These are phyloP conservation scores for Russula earlei DNA, from an alignment of 768 basidiomycete genomes.

Conservation along the genomic window DNA sequence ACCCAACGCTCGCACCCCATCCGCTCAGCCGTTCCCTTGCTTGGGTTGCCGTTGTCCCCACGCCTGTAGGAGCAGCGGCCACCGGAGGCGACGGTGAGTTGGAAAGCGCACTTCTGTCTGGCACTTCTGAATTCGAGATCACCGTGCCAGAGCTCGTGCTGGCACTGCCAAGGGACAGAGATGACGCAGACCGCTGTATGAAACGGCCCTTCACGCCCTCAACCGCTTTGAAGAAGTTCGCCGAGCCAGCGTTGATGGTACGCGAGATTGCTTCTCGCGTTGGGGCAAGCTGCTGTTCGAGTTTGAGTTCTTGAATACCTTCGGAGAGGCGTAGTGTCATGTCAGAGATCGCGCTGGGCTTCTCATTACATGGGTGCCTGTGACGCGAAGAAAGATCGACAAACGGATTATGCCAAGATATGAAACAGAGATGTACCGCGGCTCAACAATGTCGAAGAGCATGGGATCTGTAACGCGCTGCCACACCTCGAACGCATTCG, in stretches of 20 bases:
- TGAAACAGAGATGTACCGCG: slow-evolving; percentile 44
- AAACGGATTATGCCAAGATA: not conserved
- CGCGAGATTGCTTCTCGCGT: slow-evolving; percentile 81
- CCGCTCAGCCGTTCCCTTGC: slow-evolving; percentile 16
- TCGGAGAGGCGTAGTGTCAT: slow-evolving; percentile 87
- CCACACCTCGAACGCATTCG: slow-evolving; percentile 87
- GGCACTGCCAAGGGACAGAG: slow-evolving; percentile 15
- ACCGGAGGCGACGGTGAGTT: not conserved
- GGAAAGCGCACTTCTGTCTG: slow-evolving; percentile 14
- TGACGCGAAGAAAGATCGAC: not conserved
- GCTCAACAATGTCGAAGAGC: slow-evolving; percentile 92
- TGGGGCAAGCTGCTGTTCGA: slow-evolving; percentile 90
- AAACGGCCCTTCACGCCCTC: slow-evolving; percentile 80
- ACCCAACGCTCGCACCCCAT: slow-evolving; percentile 19
- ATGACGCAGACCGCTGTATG: slow-evolving; percentile 33
- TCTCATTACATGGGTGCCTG: slow-evolving; percentile 91
- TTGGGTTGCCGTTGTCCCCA: slow-evolving; percentile 21
- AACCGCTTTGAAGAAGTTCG: slow-evolving; percentile 80
- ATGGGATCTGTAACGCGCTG: slow-evolving; percentile 83
- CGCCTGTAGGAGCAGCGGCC: slow-evolving; percentile 2
- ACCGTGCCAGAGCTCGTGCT: slow-evolving; percentile 21
- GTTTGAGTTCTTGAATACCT: slow-evolving; percentile 86
- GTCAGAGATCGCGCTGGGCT: slow-evolving; percentile 82
- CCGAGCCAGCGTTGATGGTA: slow-evolving; percentile 64
- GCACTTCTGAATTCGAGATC: slow-evolving; percentile 26